Evolutionary conservation across 148 eudicot genomes (phyloP).

Genomic region (Dysphania ambrosioides): DNA sequence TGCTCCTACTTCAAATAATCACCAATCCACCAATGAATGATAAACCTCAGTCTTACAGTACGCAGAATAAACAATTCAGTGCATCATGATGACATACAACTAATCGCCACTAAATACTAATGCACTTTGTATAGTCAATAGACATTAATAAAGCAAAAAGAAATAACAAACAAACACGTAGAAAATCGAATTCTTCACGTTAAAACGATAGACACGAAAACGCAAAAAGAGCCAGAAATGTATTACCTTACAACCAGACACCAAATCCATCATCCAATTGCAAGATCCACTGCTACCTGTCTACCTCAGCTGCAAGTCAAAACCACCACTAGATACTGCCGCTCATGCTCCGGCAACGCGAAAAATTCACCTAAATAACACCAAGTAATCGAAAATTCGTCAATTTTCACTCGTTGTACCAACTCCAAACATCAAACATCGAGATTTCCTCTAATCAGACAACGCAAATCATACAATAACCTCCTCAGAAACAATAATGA

Average conservation of each 20-base stretch:
- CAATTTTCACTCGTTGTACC: not conserved
- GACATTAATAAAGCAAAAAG: not conserved
- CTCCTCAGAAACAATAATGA: not conserved
- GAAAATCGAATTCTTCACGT: no score
- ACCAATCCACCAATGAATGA: not conserved
- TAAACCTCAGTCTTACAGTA: no score
- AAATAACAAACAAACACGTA: no score
- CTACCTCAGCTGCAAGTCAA: slow-evolving; percentile 4
- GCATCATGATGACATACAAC: not conserved
- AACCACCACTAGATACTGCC: not conserved
- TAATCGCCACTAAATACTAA: not conserved
- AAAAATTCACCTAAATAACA: slow-evolving; percentile 11
- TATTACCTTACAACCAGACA: slow-evolving; percentile 70
- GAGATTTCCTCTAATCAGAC: not conserved
- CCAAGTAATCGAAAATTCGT: not conserved
- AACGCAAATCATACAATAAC: not conserved
- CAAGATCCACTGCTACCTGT: slow-evolving; percentile 21
- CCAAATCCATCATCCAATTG: slow-evolving; percentile 57
- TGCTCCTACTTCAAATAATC: not conserved
- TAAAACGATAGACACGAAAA: not conserved
- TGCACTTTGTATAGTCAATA: not conserved
- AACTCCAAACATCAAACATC: not conserved
- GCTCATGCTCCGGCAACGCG: slow-evolving; percentile 20
- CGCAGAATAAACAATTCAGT: not conserved
- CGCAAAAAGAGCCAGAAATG: not conserved